These are phyloP conservation scores for Vitis hybrid DNA, from an alignment of 177 flowering plant genomes.

Conservation along the genomic window DNA sequence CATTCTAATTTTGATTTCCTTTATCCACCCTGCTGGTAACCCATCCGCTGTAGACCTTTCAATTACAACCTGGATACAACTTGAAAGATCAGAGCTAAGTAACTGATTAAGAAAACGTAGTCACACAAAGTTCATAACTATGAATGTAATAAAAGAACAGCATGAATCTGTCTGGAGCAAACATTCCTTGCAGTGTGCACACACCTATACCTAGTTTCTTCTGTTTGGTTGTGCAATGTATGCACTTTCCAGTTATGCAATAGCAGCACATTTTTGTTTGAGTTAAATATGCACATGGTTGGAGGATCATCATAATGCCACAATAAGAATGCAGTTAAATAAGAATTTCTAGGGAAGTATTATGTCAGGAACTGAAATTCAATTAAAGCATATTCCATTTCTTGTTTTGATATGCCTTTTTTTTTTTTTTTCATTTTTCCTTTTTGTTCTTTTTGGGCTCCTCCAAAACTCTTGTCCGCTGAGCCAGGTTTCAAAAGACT, in stretches of 20 bases:
- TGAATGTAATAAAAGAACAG: not conserved
- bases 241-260: not conserved
- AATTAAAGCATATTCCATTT: not conserved
- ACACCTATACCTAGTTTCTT: not conserved
- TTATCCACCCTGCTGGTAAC: conserved; percentile 57
- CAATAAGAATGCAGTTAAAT: conserved; percentile 1
- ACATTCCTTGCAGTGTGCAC: not conserved
- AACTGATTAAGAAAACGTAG: not conserved
- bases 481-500: no score
- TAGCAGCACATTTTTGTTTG: not conserved
- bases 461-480: no score
- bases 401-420: not conserved
- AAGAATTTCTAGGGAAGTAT: not conserved
- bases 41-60: conserved; percentile 27
- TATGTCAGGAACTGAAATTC: not conserved
- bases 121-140: not conserved
- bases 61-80: conserved; percentile 31
- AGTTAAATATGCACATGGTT: not conserved
- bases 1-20: conserved; percentile 32
- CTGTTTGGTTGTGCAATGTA: conserved; percentile 3
- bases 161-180: not conserved
- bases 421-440: not conserved
- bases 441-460: not conserved
- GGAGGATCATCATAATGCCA: not conserved
- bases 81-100: conserved; percentile 7